Evolutionary conservation across 2,329 filamentous ascomycete genomes (phyloP), one percentile per base, ranked within the genome.

Genomic region (Cladorrhinum sp.): DNA sequence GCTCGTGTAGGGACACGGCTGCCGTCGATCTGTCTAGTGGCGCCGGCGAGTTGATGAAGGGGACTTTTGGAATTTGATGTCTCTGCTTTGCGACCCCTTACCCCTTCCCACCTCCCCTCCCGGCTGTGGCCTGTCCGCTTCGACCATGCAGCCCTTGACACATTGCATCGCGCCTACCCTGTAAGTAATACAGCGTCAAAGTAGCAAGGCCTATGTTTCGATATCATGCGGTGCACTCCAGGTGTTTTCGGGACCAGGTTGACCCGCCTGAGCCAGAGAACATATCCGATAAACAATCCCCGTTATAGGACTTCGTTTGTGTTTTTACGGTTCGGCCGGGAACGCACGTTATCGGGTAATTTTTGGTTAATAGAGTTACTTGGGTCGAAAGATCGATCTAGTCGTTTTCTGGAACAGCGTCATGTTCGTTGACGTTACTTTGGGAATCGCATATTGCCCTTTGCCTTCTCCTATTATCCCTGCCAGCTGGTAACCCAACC

Each of bases 21-120:
- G 56, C 60, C 62, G 64, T 62, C 51, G 56, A 60, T 62, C 64
- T 58, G 64, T 24, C 23, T 36, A 59, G 25, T 57, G 56, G 58
- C 38, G 23, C 16, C 22, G 3, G 7, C 8, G 18, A 45, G 41
- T 18, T 4, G 41, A 7, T 7, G 41, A 22, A 22, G 41, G 25
- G 51, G 45, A 58, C 23, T 59, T 41, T 36, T 45, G 41, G 41
- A 45, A 45, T 45, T 45, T 18, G 41, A 45, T 45, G 41, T 45
- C 41, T 45, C 18, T 45, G 41, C 18, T 45, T 45, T 45, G 41
- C 41, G 18, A 45, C 7, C 41, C 41, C 41, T 18, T 41, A 13
- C 36, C 36, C 36, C 36, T n/a, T n/a, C 36, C 36, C 36, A 41
- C 10, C 16, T 41, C 36, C 10, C 12, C 12, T 41, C 16, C 10